Evolutionary conservation across 2,329 filamentous ascomycete genomes (phyloP).

Genomic region (Botryotinia narcissicola): DNA sequence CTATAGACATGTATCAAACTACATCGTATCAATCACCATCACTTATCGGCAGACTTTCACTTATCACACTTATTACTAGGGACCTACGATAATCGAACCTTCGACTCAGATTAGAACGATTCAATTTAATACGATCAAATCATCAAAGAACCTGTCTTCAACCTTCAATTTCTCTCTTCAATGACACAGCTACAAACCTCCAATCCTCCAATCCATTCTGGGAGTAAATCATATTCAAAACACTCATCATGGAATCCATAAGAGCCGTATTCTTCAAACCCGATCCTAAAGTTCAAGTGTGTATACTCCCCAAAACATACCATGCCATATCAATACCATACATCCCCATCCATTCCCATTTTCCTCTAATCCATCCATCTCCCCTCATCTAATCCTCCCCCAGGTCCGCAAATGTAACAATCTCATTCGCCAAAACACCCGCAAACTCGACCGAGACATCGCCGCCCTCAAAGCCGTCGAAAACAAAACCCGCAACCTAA

Average conservation of each 20-base stretch:
- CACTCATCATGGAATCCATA: constrained; percentile 74
- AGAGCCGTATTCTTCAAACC: constrained; percentile 86
- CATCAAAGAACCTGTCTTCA: background rate
- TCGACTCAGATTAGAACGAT: background rate
- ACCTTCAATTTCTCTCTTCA: background rate
- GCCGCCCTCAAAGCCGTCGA: constrained; percentile 74
- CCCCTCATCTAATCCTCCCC: constrained; percentile 5
- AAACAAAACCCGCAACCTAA: constrained; percentile 78
- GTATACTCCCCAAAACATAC: constrained; percentile 28
- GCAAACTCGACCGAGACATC: constrained; percentile 94
- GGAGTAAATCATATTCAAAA: background rate
- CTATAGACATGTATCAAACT: background rate
- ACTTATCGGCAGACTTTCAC: background rate
- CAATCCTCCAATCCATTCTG: no score
- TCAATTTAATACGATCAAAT: background rate
- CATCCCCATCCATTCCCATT: constrained; percentile 17
- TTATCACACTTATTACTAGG: background rate
- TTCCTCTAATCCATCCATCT: background rate
- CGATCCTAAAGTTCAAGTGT: constrained; percentile 88
- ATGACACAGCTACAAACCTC: background rate
- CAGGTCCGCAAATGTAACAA: constrained; percentile 95
- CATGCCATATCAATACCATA: background rate
- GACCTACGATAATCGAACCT: background rate
- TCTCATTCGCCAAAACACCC: constrained; percentile 83
- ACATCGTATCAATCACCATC: background rate